Evolutionary conservation across 129 eudicot genomes (phyloP), one percentile per base, ranked within the genome.

Genomic region (Arctium lappa): DNA sequence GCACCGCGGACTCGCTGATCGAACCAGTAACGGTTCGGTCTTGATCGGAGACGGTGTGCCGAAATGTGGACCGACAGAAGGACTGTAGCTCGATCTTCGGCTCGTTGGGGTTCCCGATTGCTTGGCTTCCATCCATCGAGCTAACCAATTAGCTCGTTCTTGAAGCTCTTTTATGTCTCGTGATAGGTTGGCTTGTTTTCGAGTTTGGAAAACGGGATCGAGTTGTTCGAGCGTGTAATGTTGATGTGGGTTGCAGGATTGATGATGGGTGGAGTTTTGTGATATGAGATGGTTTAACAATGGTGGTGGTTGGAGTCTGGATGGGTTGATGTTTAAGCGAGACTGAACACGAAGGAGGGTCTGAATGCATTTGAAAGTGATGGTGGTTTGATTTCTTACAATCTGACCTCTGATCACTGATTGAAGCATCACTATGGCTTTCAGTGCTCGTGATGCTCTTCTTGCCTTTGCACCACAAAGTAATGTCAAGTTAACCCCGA

Each of bases 351-450:
- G 85, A 22, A 90, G 88, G 27, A 92, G 84, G 38, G 94, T 87
- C 50, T 89, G 90, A 90, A 92, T 92, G 87, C 94, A 90, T 87
- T 72, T 86, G 16, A 90, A 79, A 0, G 97, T 86, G 87, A 86
- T 81, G 73, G 83, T 90, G 10, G 94, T 92, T 85, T 90, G 97
- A 74, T 87, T 92, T 71, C 97, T 34, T 6, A 88, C 91, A 30
- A 84, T 92, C 44, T 90, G 91, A 74, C 97, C 97, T 87, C 97
- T 89, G 48, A 92, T 86, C 62, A 92, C 42, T 74, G 97, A 93
- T 86, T 92, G 97, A 60, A 92, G 97, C 83, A 79, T 92, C 78
- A 92, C 97, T 34, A 92, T 86, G 79, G 94, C 97, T 63, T 75
- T 87, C 0, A 92, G 88, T 7, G 92, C 94, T 15, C 86, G 70